Conservation (phyloP, 2,329 filamentous ascomycete genomes). For the Fragosphaeria purpurea region DNA sequence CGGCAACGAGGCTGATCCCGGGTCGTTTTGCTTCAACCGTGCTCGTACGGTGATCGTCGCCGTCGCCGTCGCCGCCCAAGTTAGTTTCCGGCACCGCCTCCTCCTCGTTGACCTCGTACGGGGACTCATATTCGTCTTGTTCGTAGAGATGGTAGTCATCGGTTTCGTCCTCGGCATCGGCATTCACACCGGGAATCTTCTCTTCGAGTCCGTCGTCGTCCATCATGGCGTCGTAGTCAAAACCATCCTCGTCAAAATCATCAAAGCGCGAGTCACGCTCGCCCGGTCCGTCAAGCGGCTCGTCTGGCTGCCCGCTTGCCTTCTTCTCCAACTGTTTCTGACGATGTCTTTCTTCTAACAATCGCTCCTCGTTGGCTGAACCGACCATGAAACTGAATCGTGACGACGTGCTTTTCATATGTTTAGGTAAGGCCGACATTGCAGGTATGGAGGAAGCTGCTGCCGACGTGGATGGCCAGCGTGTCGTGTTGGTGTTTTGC, state of each 20-base stretch:
- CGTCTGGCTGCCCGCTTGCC: slow-evolving; percentile 25
- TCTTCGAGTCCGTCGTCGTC: slow-evolving; percentile 58
- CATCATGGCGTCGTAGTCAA: slow-evolving; percentile 55
- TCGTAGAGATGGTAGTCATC: slow-evolving; percentile 28
- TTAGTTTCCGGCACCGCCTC: slow-evolving; percentile 12
- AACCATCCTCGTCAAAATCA: slow-evolving; percentile 51
- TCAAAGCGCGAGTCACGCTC: slow-evolving; percentile 45
- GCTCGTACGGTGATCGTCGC: slow-evolving; percentile 9
- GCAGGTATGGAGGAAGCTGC: slow-evolving; percentile 10
- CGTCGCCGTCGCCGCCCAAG: not conserved
- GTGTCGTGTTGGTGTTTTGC: slow-evolving; percentile 12
- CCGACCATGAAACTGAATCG: slow-evolving; percentile 74
- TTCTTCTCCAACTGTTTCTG: slow-evolving; percentile 55
- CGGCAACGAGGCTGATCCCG: slow-evolving; percentile 8
- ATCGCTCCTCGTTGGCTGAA: slow-evolving; percentile 55
- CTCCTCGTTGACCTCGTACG: slow-evolving; percentile 39
- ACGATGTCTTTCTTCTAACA: slow-evolving; percentile 63
- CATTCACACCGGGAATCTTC: slow-evolving; percentile 49
- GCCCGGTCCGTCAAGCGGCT: slow-evolving; percentile 10
- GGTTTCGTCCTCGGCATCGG: slow-evolving; percentile 26
- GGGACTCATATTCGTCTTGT: slow-evolving; percentile 25
- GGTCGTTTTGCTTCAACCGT: slow-evolving; percentile 10
- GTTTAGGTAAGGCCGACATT: slow-evolving; percentile 43
- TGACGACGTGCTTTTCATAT: slow-evolving; percentile 68
- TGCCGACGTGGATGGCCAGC: not conserved